Percentiles rank a stretch among this genome's conserved stretches.
phyloP scores from a whole-genome alignment of 2,329 filamentous ascomycete species.

The Colletotrichum tropicicola region DNA sequence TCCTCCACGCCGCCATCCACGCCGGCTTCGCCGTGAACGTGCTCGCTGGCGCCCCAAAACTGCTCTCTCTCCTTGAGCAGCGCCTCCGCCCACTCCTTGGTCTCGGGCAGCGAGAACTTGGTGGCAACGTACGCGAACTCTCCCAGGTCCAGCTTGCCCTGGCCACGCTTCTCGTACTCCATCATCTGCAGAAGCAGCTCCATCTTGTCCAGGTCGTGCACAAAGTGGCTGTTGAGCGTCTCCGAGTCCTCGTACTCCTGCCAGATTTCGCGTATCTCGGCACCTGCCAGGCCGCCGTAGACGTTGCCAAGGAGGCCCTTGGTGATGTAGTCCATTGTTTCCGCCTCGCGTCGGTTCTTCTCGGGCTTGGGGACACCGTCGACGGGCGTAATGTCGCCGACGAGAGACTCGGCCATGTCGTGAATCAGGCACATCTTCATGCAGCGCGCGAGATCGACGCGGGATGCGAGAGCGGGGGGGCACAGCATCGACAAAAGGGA shows the following conservation, averaged over 20 bases:
- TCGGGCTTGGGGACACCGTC: slow-evolving; percentile 87
- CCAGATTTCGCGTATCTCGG: slow-evolving; percentile 83
- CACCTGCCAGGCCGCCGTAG: slow-evolving; percentile 73
- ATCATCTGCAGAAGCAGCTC: slow-evolving; percentile 95
- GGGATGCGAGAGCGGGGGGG: slow-evolving; percentile 75
- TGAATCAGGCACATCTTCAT: slow-evolving; percentile 96
- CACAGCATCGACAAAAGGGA: slow-evolving; percentile 94
- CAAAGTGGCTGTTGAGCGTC: slow-evolving; percentile 87
- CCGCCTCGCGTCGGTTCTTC: slow-evolving; percentile 86
- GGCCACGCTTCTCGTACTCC: slow-evolving; percentile 84
- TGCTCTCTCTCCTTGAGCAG: slow-evolving; percentile 78
- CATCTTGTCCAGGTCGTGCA: slow-evolving; percentile 98
- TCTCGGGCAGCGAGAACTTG: slow-evolving; percentile 79
- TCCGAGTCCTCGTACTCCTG: slow-evolving; percentile 92
- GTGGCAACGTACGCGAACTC: slow-evolving; percentile 87
- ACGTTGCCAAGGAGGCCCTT: slow-evolving; percentile 77
- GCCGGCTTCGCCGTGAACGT: slow-evolving; percentile 57
- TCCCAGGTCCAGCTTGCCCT: slow-evolving; percentile 76
- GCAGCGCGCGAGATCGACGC: slow-evolving; percentile 82
- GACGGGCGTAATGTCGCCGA: slow-evolving; percentile 95
- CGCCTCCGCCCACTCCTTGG: slow-evolving; percentile 80
- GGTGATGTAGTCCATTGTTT: slow-evolving; percentile 93
- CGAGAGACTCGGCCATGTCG: slow-evolving; percentile 95
- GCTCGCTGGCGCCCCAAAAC: slow-evolving; percentile 70
- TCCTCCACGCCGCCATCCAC: slow-evolving; percentile 45